Base-by-base conservation (phyloP, 2,329 filamentous ascomycete genomes). In the Epichloe uncinata region DNA sequence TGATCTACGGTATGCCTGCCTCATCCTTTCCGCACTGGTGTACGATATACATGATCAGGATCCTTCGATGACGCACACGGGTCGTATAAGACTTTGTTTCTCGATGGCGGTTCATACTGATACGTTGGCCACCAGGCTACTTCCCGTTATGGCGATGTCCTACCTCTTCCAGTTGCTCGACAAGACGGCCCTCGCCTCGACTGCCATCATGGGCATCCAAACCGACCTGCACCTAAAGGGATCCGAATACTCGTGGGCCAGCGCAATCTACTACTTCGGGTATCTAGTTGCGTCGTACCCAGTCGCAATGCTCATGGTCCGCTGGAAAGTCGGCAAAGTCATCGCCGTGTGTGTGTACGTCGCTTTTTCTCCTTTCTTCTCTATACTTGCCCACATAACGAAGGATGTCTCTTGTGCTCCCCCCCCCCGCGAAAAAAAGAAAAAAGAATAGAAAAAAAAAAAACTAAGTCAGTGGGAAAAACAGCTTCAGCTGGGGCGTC, bases 91-190 rank as follows among this genome's bases (percentile, higher is more conserved):
- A 30, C 26, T 30, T 9, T 30, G 26, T 30, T 30, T 30, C 26
- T 30, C 8, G 26, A 30, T 30, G 26, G 26, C 8, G 8, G 8
- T 30, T 30, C 8, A 30, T 30, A 30, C 26, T 30, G 26, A 30
- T 30, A 30, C 26, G 26, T 30, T 30, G 8, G 26, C 26, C 26
- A 30, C 26, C 34, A 72, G 71, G 63, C 55, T 79, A 33, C 71
- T 82, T 61, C 79, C 71, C 4, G 52, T 72, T 51, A 70, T 74
- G 67, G 76, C 64, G 50, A 69, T 55, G 57, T 75, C 69, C 1
- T 82, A 82, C 57, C 71, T 75, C n/a, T 63, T 81, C 5, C 78
- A 82, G 53, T 82, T 75, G 54, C 66, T 79, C 2, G 79, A 83
- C 63, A 82, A 83, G 60, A 75, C 74, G 0, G 73, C 72, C 0